These are phyloP conservation scores for Trametes meyenii DNA, from an alignment of 768 basidiomycete genomes.

Conservation along the genomic window DNA sequence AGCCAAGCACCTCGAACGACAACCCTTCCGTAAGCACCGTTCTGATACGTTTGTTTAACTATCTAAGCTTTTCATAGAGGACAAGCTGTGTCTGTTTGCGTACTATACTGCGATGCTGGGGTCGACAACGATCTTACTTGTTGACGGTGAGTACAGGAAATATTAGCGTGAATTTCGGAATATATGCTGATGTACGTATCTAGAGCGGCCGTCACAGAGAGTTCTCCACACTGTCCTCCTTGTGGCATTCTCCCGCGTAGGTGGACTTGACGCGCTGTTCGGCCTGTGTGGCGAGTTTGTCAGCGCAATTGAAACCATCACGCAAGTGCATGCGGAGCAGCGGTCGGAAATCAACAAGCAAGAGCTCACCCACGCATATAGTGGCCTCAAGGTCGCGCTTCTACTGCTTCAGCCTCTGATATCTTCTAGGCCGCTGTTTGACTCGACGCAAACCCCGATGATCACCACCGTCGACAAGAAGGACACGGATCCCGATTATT, in stretches of 20 bases:
- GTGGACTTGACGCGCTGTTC: constrained; percentile 73
- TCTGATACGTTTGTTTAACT: not conserved
- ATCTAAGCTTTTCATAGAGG: constrained; percentile 32
- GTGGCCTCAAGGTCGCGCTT: constrained; percentile 79
- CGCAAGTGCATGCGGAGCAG: constrained; percentile 52
- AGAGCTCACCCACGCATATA: constrained; percentile 75
- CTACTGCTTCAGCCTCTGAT: constrained; percentile 77
- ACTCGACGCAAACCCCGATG: constrained; percentile 80
- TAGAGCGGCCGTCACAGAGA: constrained; percentile 76
- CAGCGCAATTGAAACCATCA: constrained; percentile 56
- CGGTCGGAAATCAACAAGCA: constrained; percentile 60
- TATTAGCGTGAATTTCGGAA: not conserved
- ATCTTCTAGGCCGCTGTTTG: constrained; percentile 78
- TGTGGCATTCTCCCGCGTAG: constrained; percentile 67
- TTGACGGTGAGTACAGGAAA: constrained; percentile 52
- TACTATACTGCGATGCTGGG: constrained; percentile 60
- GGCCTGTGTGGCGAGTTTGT: constrained; percentile 58
- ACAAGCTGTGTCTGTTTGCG: constrained; percentile 47
- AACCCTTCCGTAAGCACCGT: constrained; percentile 50
- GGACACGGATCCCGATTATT: constrained; percentile 76
- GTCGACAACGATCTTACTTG: constrained; percentile 51
- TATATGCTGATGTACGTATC: not conserved
- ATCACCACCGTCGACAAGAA: constrained; percentile 76
- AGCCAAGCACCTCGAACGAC: constrained; percentile 64
- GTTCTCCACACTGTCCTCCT: constrained; percentile 84